These are phyloP conservation scores for Phytophthora citrophthora DNA, from an alignment of 352 stramenopile species.

Conservation along the genomic window DNA sequence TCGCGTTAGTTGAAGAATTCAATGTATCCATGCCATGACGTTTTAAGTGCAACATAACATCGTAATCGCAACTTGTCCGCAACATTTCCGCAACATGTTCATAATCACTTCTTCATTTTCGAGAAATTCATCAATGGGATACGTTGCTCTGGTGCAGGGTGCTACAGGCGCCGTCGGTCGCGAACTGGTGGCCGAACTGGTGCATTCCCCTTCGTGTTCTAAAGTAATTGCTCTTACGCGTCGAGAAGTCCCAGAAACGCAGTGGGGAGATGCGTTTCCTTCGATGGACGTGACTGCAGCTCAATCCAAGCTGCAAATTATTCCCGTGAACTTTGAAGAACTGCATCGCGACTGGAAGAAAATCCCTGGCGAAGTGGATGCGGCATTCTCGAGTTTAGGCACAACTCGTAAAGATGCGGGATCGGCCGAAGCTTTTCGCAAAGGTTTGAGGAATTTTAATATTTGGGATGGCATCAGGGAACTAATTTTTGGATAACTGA, in stretches of 20 bases:
- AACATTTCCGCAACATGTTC: no score
- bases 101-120: no score
- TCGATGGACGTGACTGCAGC: conserved; percentile 45
- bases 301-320: conserved; percentile 58
- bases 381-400: conserved; percentile 69
- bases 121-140: conserved; percentile 21
- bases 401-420: conserved; percentile 76
- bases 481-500: conserved; percentile 2
- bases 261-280: conserved; percentile 54
- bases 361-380: conserved; percentile 41
- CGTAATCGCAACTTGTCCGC: no score
- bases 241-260: conserved; percentile 53
- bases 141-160: conserved; percentile 64
- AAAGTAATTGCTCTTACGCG: conserved; percentile 69
- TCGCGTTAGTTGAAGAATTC: no score
- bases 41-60: no score
- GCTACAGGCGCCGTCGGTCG: conserved; percentile 69
- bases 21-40: no score
- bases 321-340: conserved; percentile 60
- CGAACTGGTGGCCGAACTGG: conserved; percentile 69
- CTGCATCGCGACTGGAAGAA: conserved; percentile 45
- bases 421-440: conserved; percentile 66
- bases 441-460: conserved; percentile 33
- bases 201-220: conserved; percentile 54
- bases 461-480: not conserved